Base-by-base conservation (phyloP, 2,329 filamentous ascomycete genomes). In the Colletotrichum sp. region DNA sequence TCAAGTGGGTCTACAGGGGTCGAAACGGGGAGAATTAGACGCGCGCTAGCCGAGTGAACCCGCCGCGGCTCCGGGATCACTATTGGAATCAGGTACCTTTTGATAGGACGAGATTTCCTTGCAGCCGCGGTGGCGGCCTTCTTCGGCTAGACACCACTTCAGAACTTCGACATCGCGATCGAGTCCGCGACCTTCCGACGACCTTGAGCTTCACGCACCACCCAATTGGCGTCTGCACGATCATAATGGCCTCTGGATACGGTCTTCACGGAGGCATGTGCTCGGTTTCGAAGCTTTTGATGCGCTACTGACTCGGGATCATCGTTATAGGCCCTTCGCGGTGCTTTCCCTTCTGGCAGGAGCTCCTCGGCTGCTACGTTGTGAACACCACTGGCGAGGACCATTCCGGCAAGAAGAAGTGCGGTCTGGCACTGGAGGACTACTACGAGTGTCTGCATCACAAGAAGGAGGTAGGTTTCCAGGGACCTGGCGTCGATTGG, bases 321-420 rank as follows among this genome's bases (percentile, higher is more conserved):
- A 18, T 16, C 48, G 64, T 75, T 7, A 52, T 80, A 93, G 91
- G 91, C 82, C 90, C 91, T 78, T 88, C 88, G 80, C 95, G 96
- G 86, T 99, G 97, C 93, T 99, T 98, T 90, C 95, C 96, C 84
- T 99, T 98, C 92, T 99, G 97, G 97, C 97, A 99, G 88, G 97
- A 99, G 88, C 93, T 99, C 79, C 94, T 99, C 84, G 96, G 96
- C 82, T 99, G 97, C 92, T 99, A 99, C 86, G 96, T 98, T 77
- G 93, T 98, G 84, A 99, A 99, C 89, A 95, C 95, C 72, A 91
- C 90, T 79, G 89, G 94, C 79, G 94, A 96, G 72, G 94, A 96
- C 82, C 90, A 92, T 80, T 92, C 92, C 18, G 95, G 95, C 80
- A 97, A 96, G 89, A 94, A 93, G 86, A 98, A 98, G 88, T 99